Evolutionary conservation across 331 rosid species (phyloP).

Genomic region (Malus hybrid): DNA sequence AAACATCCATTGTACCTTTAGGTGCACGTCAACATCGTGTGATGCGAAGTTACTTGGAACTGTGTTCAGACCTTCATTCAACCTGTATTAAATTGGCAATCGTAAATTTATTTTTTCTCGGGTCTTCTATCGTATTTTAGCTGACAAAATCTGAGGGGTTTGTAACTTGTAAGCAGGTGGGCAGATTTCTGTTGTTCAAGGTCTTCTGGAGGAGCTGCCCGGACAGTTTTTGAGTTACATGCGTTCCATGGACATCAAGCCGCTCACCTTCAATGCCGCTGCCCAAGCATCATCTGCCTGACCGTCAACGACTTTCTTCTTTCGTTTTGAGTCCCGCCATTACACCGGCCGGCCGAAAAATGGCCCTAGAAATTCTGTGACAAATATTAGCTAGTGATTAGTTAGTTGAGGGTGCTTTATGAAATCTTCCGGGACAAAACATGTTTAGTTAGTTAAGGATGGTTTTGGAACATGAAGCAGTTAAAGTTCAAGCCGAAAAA

Average conservation of each 20-base stretch:
- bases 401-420: too few relatives aligned
- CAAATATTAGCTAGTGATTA: too few relatives aligned
- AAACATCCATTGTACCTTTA: neutral
- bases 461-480: too few relatives aligned
- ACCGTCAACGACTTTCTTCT: neutral
- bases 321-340: neutral
- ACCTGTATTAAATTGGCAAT: neutral
- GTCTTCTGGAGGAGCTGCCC: constrained; percentile 50
- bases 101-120: neutral
- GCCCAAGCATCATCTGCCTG: constrained; percentile 1
- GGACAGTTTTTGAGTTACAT: constrained; percentile 66
- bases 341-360: too few relatives aligned
- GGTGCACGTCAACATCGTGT: too few relatives aligned
- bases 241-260: constrained; percentile 52
- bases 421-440: too few relatives aligned
- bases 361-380: too few relatives aligned
- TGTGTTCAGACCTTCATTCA: too few relatives aligned
- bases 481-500: neutral
- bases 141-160: neutral
- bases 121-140: neutral
- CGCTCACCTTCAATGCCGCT: constrained; percentile 13
- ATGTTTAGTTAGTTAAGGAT: too few relatives aligned
- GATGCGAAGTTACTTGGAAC: too few relatives aligned
- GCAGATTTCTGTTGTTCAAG: constrained; percentile 47
- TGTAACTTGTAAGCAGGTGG: constrained; percentile 35